Conservation (phyloP, 2,329 filamentous ascomycete species). For the Furcasterigmium sp. region DNA sequence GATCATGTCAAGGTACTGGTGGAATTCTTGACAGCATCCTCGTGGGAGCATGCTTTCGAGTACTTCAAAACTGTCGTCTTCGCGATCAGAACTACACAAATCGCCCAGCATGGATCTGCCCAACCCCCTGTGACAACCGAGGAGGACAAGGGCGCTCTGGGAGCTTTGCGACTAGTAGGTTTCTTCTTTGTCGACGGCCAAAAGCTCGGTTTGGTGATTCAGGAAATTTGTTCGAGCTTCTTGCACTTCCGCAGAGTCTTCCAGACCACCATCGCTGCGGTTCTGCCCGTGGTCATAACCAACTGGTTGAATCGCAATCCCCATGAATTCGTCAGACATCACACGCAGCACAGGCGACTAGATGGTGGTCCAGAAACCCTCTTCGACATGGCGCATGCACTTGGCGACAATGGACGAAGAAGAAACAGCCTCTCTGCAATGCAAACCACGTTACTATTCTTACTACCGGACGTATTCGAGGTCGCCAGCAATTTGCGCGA, state of each 20-base stretch:
- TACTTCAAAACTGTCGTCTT: slow-evolving; percentile 50
- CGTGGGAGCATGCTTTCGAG: slow-evolving; percentile 55
- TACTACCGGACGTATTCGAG: slow-evolving; percentile 65
- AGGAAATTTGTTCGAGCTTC: slow-evolving; percentile 63
- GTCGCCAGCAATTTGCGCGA: slow-evolving; percentile 64
- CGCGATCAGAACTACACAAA: slow-evolving; percentile 38
- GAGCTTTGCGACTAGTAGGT: slow-evolving; percentile 53
- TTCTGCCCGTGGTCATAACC: slow-evolving; percentile 57
- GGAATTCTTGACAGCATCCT: slow-evolving; percentile 61
- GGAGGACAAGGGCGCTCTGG: slow-evolving; percentile 46
- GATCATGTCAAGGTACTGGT: slow-evolving; percentile 49
- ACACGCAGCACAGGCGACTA: slow-evolving; percentile 55
- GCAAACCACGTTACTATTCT: slow-evolving; percentile 56
- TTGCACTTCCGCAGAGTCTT: slow-evolving; percentile 59
- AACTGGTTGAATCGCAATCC: slow-evolving; percentile 63
- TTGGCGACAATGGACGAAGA: slow-evolving; percentile 51
- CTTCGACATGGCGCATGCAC: slow-evolving; percentile 63
- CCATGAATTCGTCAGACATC: slow-evolving; percentile 58
- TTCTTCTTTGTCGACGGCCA: slow-evolving; percentile 60
- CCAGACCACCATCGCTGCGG: slow-evolving; percentile 58
- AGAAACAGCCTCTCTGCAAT: slow-evolving; percentile 55
- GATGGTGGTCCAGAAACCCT: slow-evolving; percentile 62
- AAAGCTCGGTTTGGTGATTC: slow-evolving; percentile 56
- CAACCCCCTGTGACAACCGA: slow-evolving; percentile 34
- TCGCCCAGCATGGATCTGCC: slow-evolving; percentile 30